Evolutionary conservation across 2,329 filamentous ascomycete species (phyloP), one percentile per base, ranked within the genome.

Genomic region (Keithomyces neogunnii): DNA sequence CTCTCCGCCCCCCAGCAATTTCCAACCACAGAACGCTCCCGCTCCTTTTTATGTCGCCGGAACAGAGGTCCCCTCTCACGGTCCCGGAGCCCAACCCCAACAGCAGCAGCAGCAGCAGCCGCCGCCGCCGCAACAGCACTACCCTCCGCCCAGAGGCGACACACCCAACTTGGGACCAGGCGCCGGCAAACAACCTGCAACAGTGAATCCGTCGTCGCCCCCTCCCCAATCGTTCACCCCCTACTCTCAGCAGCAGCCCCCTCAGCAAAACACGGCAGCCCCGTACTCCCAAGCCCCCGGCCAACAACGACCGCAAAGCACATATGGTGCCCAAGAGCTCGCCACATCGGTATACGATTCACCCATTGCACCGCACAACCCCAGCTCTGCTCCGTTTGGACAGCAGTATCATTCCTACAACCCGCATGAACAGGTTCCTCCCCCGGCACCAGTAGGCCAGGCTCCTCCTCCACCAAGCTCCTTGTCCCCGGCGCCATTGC

Each of bases 341-440:
- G 85, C 86, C 30, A 89, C 87, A 0, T 87, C 86, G 1, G 81
- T 81, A 8, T 91, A 90, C 62, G 86, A 90, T 66, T 87, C 86
- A 3, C 87, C 86, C 42, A 76, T 87, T 39, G 80, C 75, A 10
- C 66, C 74, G 5, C 74, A 78, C 62, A 75, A 74, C 61, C 70
- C 71, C 32, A 52, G 59, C 53, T 54, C 61, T 47, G 56, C 56
- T 64, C 51, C 55, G 63, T 48, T 59, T 60, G 51, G 55, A 64
- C 54, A 62, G n/a, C 66, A 69, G 43, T 78, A 74, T 53, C 66
- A 71, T 44, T 64, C 65, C 51, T 75, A 77, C 55, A 66, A 66
- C 49, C 64, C 67, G n/a, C 59, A 62, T 5, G 62, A 64, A 9
- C 62, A 65, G 38, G 63, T 67, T 0, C 70, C 74, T 4, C 73